These are phyloP conservation scores for Handroanthus guayacan DNA, from an alignment of 257 asterid species.

Conservation along the genomic window DNA sequence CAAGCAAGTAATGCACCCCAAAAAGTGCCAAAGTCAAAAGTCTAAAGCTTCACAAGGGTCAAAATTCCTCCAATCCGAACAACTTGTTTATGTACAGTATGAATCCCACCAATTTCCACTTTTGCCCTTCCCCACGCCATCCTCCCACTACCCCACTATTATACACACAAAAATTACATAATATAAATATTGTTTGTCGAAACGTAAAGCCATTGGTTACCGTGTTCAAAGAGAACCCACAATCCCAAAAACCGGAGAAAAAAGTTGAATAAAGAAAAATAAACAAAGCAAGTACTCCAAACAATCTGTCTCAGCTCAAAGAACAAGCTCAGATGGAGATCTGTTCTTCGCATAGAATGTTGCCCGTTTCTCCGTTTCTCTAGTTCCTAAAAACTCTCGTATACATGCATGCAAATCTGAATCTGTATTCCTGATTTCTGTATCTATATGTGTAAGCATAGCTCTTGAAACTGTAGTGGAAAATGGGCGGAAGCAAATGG, in stretches of 20 bases:
- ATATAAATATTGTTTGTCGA: slow-evolving; percentile 37
- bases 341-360: slow-evolving; percentile 33
- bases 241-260: slow-evolving; percentile 44
- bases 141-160: background rate
- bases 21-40: slow-evolving; percentile 20
- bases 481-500: slow-evolving; percentile 85
- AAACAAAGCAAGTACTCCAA: background rate
- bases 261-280: background rate
- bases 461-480: slow-evolving; percentile 25
- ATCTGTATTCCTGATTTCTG: background rate
- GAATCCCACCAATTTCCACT: background rate
- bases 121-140: slow-evolving; percentile 35
- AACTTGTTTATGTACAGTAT: background rate
- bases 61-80: slow-evolving; percentile 68
- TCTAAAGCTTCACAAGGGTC: slow-evolving; percentile 39
- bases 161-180: background rate
- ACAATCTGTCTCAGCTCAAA: slow-evolving; percentile 21
- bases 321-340: slow-evolving; percentile 40
- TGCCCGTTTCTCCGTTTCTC: slow-evolving; percentile 27
- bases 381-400: background rate
- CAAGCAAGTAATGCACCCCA: background rate
- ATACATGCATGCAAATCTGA: background rate
- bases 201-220: slow-evolving; percentile 72
- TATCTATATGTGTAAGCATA: slow-evolving; percentile 25
- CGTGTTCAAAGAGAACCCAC: slow-evolving; percentile 61